phyloP scores from a whole-genome alignment of 108 stramenopile species.

The Cyclotella distinguenda region DNA sequence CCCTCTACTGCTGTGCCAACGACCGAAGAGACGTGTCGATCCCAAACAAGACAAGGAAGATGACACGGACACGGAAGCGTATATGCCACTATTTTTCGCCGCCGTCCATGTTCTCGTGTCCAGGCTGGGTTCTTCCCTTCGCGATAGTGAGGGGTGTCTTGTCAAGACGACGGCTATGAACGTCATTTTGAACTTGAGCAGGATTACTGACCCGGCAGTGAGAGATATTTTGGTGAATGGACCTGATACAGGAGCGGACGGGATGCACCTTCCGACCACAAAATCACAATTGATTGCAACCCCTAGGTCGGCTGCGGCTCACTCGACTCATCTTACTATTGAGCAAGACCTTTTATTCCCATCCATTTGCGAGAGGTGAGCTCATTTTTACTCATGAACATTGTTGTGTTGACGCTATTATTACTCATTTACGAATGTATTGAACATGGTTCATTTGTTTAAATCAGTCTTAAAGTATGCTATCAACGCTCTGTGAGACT shows the following conservation, averaged over 20 bases:
- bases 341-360: conserved; percentile 42
- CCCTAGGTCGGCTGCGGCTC: not conserved
- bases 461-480: conserved; percentile 14
- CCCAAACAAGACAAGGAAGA: not conserved
- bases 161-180: conserved; percentile 66
- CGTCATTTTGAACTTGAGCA: conserved; percentile 64
- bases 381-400: not conserved
- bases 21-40: conserved; percentile 7
- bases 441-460: not conserved
- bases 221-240: conserved; percentile 49
- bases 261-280: conserved; percentile 47
- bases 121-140: conserved; percentile 35
- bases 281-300: conserved; percentile 26
- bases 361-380: conserved; percentile 41
- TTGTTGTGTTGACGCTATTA: conserved; percentile 2
- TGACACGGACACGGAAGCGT: conserved; percentile 15
- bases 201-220: conserved; percentile 53
- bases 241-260: conserved; percentile 30
- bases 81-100: conserved; percentile 68
- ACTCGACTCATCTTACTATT: conserved; percentile 15
- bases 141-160: conserved; percentile 53
- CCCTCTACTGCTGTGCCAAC: conserved; percentile 44
- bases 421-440: not conserved
- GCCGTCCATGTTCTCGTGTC: conserved; percentile 62
- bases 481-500: conserved; percentile 45